A percentile compares a stretch with the other conserved stretches of the same genome.
phyloP scores from a whole-genome alignment of 225 moss, liverwort and hornwort species.

The Polytrichum commune region DNA sequence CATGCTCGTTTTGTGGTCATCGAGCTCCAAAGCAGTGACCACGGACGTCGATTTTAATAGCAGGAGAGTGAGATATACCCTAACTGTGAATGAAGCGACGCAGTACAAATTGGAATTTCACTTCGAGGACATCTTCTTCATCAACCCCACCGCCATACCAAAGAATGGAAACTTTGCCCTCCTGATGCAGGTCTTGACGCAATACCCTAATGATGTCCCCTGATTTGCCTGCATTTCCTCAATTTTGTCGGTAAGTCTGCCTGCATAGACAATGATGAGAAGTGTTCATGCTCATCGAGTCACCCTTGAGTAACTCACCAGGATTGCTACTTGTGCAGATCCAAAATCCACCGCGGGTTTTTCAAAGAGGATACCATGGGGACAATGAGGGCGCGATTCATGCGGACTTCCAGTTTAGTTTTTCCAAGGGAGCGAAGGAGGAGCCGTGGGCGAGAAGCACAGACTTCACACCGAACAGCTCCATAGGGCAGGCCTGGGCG shows the following conservation, averaged over 20 bases:
- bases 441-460: conserved; percentile 64
- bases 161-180: conserved; percentile 36
- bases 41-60: conserved; percentile 39
- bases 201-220: background rate
- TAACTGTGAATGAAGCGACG: conserved; percentile 22
- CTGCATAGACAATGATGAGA: too few relatives aligned
- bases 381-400: background rate
- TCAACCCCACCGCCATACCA: conserved; percentile 30
- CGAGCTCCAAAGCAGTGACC: conserved; percentile 13
- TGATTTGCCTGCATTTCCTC: too few relatives aligned
- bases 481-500: conserved; percentile 56
- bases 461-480: conserved; percentile 60
- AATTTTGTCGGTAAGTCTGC: too few relatives aligned
- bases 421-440: conserved; percentile 27
- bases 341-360: conserved; percentile 28
- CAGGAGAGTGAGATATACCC: conserved; percentile 30
- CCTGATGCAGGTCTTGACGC: conserved; percentile 50
- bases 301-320: background rate
- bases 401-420: conserved; percentile 7
- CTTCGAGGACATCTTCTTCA: conserved; percentile 39
- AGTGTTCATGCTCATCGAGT: background rate
- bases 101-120: conserved; percentile 80
- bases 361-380: background rate
- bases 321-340: conserved; percentile 19
- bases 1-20: conserved; percentile 36